Evolutionary conservation across 1,284 basidiomycete genomes (phyloP), one percentile per base, ranked within the genome.

Genomic region (Phlebopus sp.): DNA sequence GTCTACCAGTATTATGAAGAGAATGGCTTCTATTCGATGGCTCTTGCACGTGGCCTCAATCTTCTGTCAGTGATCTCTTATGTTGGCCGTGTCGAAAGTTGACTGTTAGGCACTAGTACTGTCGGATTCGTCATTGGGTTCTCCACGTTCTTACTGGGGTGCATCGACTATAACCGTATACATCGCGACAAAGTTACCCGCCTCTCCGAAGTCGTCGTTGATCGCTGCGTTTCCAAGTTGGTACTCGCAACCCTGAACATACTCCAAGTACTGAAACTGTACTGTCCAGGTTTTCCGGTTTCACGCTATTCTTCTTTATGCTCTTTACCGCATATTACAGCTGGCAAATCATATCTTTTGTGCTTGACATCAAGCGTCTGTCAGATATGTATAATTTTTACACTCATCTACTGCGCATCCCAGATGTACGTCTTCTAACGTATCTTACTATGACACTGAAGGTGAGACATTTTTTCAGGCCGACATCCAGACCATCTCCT

Each of bases 81-180:
- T 56, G 46, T 46, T 54, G 51, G 43, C 49, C 29, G n/a, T 45
- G 31, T 17, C 30, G 36, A 46, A 55, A 50, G 53, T 62, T 69
- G 52, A 59, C 54, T 60, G 37, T 39, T 45, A 52, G 57, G 47
- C 44, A 50, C 46, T 69, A 97, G 93, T 59, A 99, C 96, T 52
- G 85, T 96, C 35, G 94, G 94, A 47, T 99, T 99, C 67, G 96
- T 98, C 38, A 96, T 98, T 59, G 81, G 81, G 18, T 99, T 99
- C 70, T 95, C 96, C 7, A 96, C 94, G 5, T 99, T 99, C 67
- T 74, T 99, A 11, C 70, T 96, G 7, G 92, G 94, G 27, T 99
- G 96, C 67, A 81, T 99, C 58, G 93, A 99, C 69, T 98, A 97
- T 66, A 81, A 84, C 19, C 80, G 80, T 25, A 81, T 94, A 55